These are phyloP conservation scores for Edaphochlamys debaryana DNA, from an alignment of 139 green algal species.

Conservation along the genomic window DNA sequence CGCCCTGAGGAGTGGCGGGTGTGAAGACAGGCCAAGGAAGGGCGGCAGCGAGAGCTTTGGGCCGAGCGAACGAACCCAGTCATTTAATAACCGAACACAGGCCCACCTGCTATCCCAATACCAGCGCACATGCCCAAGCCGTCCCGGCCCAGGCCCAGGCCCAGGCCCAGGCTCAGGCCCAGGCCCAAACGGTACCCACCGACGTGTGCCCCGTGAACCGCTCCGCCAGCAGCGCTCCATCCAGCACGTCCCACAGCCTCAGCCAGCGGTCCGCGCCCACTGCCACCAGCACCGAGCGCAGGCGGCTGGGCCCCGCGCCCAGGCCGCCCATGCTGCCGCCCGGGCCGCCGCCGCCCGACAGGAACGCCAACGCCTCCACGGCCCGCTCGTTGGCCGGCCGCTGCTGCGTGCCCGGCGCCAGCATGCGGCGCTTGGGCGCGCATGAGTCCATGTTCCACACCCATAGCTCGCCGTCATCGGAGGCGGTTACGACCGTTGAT, in stretches of 20 bases:
- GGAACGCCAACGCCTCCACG: conserved; percentile 63
- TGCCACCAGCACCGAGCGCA: conserved; percentile 30
- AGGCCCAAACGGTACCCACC: background rate
- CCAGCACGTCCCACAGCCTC: conserved; percentile 56
- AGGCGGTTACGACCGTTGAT: conserved; percentile 50
- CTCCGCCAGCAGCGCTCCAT: conserved; percentile 33
- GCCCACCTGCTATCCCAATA: no score
- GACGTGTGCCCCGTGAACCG: conserved; percentile 45
- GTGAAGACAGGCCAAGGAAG: no score
- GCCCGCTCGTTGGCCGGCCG: conserved; percentile 51
- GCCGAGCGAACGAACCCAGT: no score
- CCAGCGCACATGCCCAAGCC: no score
- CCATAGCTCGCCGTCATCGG: conserved; percentile 58
- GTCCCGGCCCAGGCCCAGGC: no score
- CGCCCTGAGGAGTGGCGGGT: conserved; percentile 31
- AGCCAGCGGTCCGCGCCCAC: conserved; percentile 55
- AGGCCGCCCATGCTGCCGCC: background rate
- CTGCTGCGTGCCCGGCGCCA: conserved; percentile 4
- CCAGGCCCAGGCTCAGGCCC: no score
- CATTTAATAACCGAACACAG: no score
- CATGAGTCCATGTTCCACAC: conserved; percentile 54
- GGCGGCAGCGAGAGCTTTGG: no score
- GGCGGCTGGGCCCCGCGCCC: background rate
- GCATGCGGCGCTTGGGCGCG: conserved; percentile 38
- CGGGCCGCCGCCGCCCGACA: conserved; percentile 8